A percentile compares a stretch with the other conserved stretches of the same genome.
phyloP scores from a whole-genome alignment of 768 basidiomycete genomes.

The Russula compacta region DNA sequence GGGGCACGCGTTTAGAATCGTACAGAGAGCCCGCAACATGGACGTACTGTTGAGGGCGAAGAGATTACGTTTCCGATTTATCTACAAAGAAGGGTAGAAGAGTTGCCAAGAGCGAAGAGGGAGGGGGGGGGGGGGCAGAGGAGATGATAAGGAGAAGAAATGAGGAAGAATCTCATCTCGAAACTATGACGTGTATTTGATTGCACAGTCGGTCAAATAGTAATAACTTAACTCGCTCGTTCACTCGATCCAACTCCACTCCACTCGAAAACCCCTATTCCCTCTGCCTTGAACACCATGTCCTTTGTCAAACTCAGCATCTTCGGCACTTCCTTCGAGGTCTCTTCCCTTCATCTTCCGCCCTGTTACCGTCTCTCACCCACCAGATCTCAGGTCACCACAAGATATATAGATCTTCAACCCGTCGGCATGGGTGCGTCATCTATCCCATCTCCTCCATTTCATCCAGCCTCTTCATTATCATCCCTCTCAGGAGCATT shows the following conservation, averaged over 20 bases:
- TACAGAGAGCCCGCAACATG: neutral
- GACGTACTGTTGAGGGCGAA: neutral
- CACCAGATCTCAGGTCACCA: constrained; percentile 63
- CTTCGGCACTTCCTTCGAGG: constrained; percentile 97
- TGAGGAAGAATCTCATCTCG: neutral
- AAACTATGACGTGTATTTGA: constrained; percentile 1
- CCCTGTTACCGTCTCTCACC: neutral
- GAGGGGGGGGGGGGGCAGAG: neutral
- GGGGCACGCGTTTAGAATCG: neutral
- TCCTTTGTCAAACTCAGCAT: constrained; percentile 98
- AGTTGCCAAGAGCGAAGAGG: neutral
- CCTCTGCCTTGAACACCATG: constrained; percentile 35
- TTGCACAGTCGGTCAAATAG: neutral
- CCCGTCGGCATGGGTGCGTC: constrained; percentile 96
- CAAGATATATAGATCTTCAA: constrained; percentile 97
- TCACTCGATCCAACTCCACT: neutral
- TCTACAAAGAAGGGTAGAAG: neutral
- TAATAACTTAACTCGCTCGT: neutral
- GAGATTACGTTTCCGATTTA: neutral
- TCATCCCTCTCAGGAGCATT: constrained; percentile 64
- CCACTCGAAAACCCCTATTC: constrained; percentile 1
- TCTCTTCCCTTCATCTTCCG: constrained; percentile 23
- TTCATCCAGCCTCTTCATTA: neutral
- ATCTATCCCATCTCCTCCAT: neutral
- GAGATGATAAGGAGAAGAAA: neutral